A percentile compares a stretch with the other conserved stretches of the same genome.
Evolutionary conservation across 768 basidiomycete species (phyloP).

Genomic region (Panaeolus cyanescens): DNA sequence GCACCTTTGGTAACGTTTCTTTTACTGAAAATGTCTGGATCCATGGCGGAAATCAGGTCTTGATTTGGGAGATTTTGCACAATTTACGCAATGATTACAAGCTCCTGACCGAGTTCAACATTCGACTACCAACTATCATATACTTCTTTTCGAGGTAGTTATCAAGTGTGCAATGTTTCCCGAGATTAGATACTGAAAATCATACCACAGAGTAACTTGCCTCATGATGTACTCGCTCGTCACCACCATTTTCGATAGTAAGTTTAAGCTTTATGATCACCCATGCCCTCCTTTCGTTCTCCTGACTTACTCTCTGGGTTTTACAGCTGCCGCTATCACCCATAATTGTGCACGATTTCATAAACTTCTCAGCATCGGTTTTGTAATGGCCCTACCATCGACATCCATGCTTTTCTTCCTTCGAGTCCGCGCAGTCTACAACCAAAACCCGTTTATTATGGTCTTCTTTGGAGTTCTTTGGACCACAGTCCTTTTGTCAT

Average conservation of each 20-base stretch:
- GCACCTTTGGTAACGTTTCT: too few relatives aligned
- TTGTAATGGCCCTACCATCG: slow-evolving; percentile 16
- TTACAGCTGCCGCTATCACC: background rate
- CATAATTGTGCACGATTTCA: background rate
- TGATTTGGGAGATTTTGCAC: slow-evolving; percentile 27
- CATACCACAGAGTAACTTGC: background rate
- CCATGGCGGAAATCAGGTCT: slow-evolving; percentile 9
- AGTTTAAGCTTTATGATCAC: too few relatives aligned
- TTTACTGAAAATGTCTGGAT: too few relatives aligned
- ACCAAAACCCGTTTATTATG: slow-evolving; percentile 19
- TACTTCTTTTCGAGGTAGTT: slow-evolving; percentile 25
- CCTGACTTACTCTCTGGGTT: background rate
- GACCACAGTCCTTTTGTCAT: slow-evolving; percentile 26
- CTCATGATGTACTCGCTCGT: background rate
- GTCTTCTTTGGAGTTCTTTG: slow-evolving; percentile 29
- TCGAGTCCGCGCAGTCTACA: slow-evolving; percentile 27
- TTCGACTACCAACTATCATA: slow-evolving; percentile 15
- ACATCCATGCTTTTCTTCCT: slow-evolving; percentile 29
- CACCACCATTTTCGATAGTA: background rate
- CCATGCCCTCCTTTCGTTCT: too few relatives aligned
- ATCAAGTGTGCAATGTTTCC: too few relatives aligned
- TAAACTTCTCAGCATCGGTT: background rate
- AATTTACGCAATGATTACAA: slow-evolving; percentile 18
- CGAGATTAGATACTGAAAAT: background rate
- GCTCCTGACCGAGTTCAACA: slow-evolving; percentile 15